A percentile compares a stretch with the other conserved stretches of the same genome.
Conservation (phyloP, 2,329 filamentous ascomycete species). For the Arthrobotrys sinensis region DNA sequence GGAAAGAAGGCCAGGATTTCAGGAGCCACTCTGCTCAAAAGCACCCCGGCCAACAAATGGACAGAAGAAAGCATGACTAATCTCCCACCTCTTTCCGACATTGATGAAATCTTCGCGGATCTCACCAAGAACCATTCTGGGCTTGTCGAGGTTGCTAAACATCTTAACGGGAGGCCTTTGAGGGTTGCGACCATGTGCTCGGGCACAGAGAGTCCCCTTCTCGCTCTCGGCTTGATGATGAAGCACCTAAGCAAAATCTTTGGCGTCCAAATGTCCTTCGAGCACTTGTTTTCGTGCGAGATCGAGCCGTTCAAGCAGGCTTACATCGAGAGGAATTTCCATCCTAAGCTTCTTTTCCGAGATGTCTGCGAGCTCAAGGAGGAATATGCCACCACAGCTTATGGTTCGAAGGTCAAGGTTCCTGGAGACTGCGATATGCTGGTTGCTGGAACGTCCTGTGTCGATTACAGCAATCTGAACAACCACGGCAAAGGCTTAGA, state of each 20-base stretch:
- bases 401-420: constrained; percentile 74
- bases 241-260: constrained; percentile 68
- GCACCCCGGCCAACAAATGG: constrained; percentile 35
- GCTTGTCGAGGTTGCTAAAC: constrained; percentile 66
- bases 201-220: constrained; percentile 81
- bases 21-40: constrained; percentile 15
- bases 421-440: constrained; percentile 76
- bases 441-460: constrained; percentile 81
- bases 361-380: constrained; percentile 74
- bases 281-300: constrained; percentile 76
- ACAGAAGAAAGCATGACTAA: constrained; percentile 46
- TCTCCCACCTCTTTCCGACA: constrained; percentile 70
- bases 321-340: constrained; percentile 76
- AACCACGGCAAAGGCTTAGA: constrained; percentile 71
- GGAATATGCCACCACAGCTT: constrained; percentile 75
- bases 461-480: constrained; percentile 81
- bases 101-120: constrained; percentile 71
- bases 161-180: constrained; percentile 68
- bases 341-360: constrained; percentile 72
- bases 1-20: not conserved
- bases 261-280: constrained; percentile 68
- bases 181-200: constrained; percentile 82
- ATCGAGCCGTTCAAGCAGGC: constrained; percentile 77
- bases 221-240: constrained; percentile 75
- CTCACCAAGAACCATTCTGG: constrained; percentile 67